Evolutionary conservation across 306 rosid genomes (phyloP), one percentile per base, ranked within the genome.

Genomic region (Styphnolobium japonicum): DNA sequence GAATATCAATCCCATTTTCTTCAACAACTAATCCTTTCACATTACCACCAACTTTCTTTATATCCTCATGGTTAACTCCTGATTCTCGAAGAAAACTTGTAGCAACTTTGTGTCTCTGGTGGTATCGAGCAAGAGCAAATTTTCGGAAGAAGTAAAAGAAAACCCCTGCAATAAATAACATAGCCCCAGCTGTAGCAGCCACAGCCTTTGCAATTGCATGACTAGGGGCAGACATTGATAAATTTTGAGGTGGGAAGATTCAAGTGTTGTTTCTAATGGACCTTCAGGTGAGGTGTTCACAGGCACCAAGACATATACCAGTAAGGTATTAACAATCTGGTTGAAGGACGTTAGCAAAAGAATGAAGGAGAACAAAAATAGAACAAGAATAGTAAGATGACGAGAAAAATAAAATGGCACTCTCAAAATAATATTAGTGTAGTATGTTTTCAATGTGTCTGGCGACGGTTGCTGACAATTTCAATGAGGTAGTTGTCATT

Each of bases 401-500:
- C 11, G 11, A 33, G 77, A 76, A 48, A 46, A 58, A 61, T 23
- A 23, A 65, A 48, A 67, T 56, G 33, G 42, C 2, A 67, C 22
- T 53, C 34, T 37, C 12, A 16, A 52, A 19, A 16, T 37, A 62
- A 34, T 27, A 62, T 61, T 48, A 3, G 71, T 69, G 27, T 49
- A 22, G 56, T 61, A 33, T 77, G 63, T 62, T 83, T 36, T 52
- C 10, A 43, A 18, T 65, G 36, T 70, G 34, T 52, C 65, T 76
- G 34, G 49, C 16, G 3, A 68, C 14, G 80, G 83, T 73, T 70
- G 86, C 51, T 81, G 91, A 82, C 67, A 81, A 58, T 86, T 84
- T 87, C 85, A 90, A 87, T 85, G 83, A 15, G 87, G 90, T 82
- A 60, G 94, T 67, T 87, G 88, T 72, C 64, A 14, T 56, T 25